A percentile compares a stretch with the other conserved stretches of the same genome.
Conservation (phyloP, 1,139 yeast genomes). For the Taphrina deformans region DNA sequence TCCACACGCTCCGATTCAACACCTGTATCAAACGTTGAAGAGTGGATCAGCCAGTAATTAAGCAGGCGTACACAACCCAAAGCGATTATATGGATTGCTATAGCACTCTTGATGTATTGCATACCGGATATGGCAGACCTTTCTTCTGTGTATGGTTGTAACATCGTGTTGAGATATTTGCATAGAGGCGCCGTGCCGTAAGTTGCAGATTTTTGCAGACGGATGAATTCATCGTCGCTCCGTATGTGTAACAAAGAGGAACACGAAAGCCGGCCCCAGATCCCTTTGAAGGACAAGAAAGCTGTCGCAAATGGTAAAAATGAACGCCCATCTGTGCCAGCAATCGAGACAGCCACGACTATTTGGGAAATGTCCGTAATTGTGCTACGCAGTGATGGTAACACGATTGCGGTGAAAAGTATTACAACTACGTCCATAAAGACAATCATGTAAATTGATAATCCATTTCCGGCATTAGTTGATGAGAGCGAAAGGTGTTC, state of each 20-base stretch:
- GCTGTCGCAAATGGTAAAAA: slow-evolving; percentile 8
- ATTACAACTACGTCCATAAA: slow-evolving; percentile 21
- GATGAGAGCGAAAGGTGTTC: slow-evolving; percentile 10
- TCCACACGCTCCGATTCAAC: not conserved
- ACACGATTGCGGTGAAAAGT: not conserved
- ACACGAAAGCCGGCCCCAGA: not conserved
- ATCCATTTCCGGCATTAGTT: not conserved
- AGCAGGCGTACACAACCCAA: slow-evolving; percentile 11
- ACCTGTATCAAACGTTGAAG: not conserved
- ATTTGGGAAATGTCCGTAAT: slow-evolving; percentile 23
- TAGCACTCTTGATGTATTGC: slow-evolving; percentile 16
- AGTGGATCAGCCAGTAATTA: slow-evolving; percentile 4
- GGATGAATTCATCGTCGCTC: not conserved
- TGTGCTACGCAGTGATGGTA: slow-evolving; percentile 22
- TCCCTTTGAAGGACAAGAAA: not conserved
- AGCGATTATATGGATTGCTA: slow-evolving; percentile 21
- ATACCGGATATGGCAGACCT: not conserved
- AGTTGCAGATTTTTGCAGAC: not conserved
- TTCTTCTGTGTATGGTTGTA: not conserved
- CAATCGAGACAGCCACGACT: slow-evolving; percentile 15
- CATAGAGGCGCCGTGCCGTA: not conserved
- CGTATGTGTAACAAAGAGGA: not conserved
- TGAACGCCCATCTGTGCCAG: slow-evolving; percentile 10
- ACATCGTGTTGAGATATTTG: not conserved
- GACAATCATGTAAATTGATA: slow-evolving; percentile 10